Percentiles rank a stretch among this genome's conserved stretches.
phyloP scores from a whole-genome alignment of 306 rosid species.

The Gynostemma pentaphyllum region DNA sequence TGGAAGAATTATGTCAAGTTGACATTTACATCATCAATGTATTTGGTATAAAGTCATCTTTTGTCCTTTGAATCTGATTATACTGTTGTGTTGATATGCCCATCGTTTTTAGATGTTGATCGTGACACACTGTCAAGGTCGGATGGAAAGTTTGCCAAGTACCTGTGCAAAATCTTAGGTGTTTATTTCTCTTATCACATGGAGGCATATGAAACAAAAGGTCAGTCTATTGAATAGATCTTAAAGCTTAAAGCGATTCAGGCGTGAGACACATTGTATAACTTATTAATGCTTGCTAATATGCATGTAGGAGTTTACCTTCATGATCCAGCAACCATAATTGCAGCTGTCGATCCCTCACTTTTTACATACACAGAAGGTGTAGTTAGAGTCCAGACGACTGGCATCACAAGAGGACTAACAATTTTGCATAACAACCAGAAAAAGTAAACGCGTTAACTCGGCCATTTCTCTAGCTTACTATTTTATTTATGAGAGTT shows the following conservation, averaged over 20 bases:
- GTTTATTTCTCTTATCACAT: conserved; percentile 68
- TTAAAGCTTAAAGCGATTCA: neutral
- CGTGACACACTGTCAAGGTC: conserved; percentile 60
- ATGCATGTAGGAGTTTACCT: conserved; percentile 65
- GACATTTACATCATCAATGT: neutral
- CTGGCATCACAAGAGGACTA: conserved; percentile 82
- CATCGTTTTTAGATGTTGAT: conserved; percentile 44
- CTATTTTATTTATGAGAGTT: neutral
- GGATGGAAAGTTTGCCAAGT: conserved; percentile 60
- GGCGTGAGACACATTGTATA: neutral
- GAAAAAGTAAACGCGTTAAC: conserved; percentile 40
- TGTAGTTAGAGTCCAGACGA: conserved; percentile 77
- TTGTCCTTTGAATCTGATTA: neutral
- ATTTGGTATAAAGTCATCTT: neutral
- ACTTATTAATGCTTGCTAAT: conserved; percentile 2
- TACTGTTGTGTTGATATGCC: conserved; percentile 4
- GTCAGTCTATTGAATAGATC: conserved; percentile 34
- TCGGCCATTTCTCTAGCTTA: neutral
- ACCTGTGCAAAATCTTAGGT: conserved; percentile 59
- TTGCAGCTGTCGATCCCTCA: conserved; percentile 71
- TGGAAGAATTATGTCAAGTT: too few species aligned
- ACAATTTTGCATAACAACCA: conserved; percentile 59
- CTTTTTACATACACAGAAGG: conserved; percentile 73
- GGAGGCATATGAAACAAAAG: conserved; percentile 47
- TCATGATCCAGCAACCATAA: conserved; percentile 74